Evolutionary conservation across 2,329 filamentous ascomycete genomes (phyloP).

Genomic region (Ophiosphaerella korrae): DNA sequence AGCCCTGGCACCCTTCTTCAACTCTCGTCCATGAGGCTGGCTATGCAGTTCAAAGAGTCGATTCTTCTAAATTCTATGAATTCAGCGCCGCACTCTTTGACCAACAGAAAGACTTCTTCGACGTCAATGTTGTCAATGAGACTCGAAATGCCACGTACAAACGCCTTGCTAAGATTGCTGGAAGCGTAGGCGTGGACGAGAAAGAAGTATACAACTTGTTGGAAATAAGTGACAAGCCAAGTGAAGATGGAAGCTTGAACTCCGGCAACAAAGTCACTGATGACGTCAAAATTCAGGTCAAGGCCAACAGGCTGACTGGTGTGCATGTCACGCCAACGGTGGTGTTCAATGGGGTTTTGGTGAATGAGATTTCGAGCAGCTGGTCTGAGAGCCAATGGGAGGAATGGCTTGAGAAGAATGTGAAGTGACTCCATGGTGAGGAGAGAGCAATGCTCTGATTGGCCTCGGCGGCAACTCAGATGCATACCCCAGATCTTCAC

Average conservation of each 20-base stretch:
- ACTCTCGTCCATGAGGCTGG: conserved; percentile 76
- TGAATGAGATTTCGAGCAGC: conserved; percentile 75
- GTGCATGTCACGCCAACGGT: conserved; percentile 93
- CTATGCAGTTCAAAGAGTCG: conserved; percentile 74
- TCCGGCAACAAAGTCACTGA: conserved; percentile 80
- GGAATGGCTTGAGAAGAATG: conserved; percentile 75
- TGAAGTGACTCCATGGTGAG: conserved; percentile 52
- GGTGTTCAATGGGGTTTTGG: conserved; percentile 83
- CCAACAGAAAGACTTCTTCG: conserved; percentile 79
- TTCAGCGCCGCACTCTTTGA: conserved; percentile 74
- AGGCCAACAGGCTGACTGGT: conserved; percentile 76
- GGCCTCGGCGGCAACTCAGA: neutral
- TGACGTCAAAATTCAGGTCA: conserved; percentile 83
- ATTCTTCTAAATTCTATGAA: conserved; percentile 76
- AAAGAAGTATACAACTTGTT: conserved; percentile 72
- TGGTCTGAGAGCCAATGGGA: conserved; percentile 84
- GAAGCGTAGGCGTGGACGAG: conserved; percentile 71
- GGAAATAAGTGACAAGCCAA: conserved; percentile 69
- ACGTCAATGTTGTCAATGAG: conserved; percentile 83
- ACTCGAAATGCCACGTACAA: conserved; percentile 82
- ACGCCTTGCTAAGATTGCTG: conserved; percentile 76
- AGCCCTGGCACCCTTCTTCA: conserved; percentile 90
- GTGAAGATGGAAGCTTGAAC: conserved; percentile 72
- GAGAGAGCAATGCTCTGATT: neutral
- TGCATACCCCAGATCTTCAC: too few relatives aligned